Base-by-base conservation (phyloP, 208 protist genomes). In the Leishmania aethiopica region DNA sequence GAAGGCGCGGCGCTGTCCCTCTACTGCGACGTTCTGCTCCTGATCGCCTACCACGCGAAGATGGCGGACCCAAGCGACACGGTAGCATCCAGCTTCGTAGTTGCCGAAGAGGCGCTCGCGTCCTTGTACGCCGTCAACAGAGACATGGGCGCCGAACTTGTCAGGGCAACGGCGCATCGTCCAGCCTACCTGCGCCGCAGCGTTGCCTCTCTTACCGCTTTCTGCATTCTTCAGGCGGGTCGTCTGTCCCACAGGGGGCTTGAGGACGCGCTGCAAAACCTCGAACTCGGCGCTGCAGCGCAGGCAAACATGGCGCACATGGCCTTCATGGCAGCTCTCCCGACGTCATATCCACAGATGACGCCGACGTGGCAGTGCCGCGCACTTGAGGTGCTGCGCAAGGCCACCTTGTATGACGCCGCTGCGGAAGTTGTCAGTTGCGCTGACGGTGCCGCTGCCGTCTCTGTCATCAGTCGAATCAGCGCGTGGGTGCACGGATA, bases 321-420 rank as follows among this genome's bases (percentile, higher is more conserved):
- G 78, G 78, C 79, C n/a, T 83, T 86, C 37, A 74, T 86, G 35
- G 83, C 83, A 0, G 83, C 83, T 3, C 78, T 86, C 3, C 69
- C 83, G 1, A 77, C 64, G 3, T 32, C 59, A 60, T 86, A 67
- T 49, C 47, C 51, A 2, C 28, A 57, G 1, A 79, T 73, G 83
- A 55, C 78, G 25, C 1, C 4, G 35, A 59, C 47, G 10, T 85
- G 81, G 85, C 85, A 83, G 51, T 78, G 70, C 22, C 77, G 82
- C 17, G 78, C 81, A 13, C 78, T 88, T 35, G 85, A 88, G 25
- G 80, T 85, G 74, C 57, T 88, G 67, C 85, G 85, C 4, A 59
- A 70, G 75, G 77, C 81, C 19, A 85, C 85, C 17, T 51, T 83
- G 66, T 88, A 84, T 76, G 85, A 88, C 60, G 59, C 73, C 11